Percentiles rank a stretch among this genome's conserved stretches.
Conservation (phyloP, 108 stramenopile species). For the Chaetoceros tenuissimus region DNA sequence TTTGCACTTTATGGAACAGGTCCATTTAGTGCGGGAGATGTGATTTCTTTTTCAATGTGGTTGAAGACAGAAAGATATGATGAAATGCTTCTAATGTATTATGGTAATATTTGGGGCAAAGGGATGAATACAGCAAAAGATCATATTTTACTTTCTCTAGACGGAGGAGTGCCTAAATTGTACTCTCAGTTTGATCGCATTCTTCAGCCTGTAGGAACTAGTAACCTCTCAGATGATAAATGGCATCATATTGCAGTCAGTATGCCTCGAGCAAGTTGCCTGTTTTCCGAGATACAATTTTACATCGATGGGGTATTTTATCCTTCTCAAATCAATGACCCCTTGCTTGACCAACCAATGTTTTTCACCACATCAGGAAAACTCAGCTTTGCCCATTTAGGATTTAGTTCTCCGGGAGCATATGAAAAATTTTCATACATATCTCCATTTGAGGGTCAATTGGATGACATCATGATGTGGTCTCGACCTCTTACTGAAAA, state of each 20-base stretch:
- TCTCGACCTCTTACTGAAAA: background rate
- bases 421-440: background rate
- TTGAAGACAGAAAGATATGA: background rate
- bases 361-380: background rate
- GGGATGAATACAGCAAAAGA: background rate
- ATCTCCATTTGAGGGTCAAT: slow-evolving; percentile 1
- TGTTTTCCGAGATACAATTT: background rate
- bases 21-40: slow-evolving; percentile 3
- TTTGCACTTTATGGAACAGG: slow-evolving; percentile 4
- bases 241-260: slow-evolving; percentile 2
- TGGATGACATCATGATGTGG: slow-evolving; percentile 3
- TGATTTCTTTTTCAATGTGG: slow-evolving; percentile 4
- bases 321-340: background rate
- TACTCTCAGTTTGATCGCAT: background rate
- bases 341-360: background rate
- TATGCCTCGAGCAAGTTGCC: slow-evolving; percentile 3
- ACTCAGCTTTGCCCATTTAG: slow-evolving; percentile 1
- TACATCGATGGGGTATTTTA: background rate
- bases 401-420: background rate
- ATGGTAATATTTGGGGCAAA: background rate
- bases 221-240: slow-evolving; percentile 1
- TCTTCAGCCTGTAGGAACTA: background rate
- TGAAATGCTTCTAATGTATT: background rate
- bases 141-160: background rate
- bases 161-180: background rate